Conservation (phyloP, 768 basidiomycete species). For the Neoboletus magnificus region DNA sequence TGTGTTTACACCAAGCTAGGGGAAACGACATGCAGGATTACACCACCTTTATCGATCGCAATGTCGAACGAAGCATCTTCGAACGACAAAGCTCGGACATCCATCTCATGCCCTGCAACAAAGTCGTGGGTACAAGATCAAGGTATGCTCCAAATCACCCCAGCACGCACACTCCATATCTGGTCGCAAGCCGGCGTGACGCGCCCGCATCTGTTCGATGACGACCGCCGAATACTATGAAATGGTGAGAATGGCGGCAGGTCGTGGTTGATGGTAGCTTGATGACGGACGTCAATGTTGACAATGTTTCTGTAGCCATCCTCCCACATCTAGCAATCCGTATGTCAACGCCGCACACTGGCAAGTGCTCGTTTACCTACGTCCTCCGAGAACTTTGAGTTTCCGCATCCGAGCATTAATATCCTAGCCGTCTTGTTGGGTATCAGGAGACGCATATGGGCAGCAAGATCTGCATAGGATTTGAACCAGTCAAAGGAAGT, state of each 20-base stretch:
- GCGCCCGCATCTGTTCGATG: conserved; percentile 67
- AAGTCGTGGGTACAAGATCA: neutral
- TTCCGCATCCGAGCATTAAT: conserved; percentile 82
- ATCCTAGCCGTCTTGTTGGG: conserved; percentile 60
- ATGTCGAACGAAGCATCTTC: conserved; percentile 62
- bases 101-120: conserved; percentile 75
- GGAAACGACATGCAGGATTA: neutral
- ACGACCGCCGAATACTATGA: conserved; percentile 70
- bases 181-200: conserved; percentile 48
- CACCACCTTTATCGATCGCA: conserved; percentile 75
- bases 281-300: conserved; percentile 63
- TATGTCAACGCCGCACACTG: neutral
- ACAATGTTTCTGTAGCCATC: conserved; percentile 79
- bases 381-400: conserved; percentile 76
- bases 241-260: neutral
- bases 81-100: conserved; percentile 67
- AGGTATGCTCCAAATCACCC: neutral
- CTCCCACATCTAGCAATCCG: conserved; percentile 72
- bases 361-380: conserved; percentile 32
- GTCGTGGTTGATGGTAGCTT: neutral
- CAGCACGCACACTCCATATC: conserved; percentile 65
- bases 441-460: conserved; percentile 56
- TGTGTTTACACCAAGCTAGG: neutral
- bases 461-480: conserved; percentile 68
- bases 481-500: conserved; percentile 85